These are phyloP conservation scores for Fistulinella prunicolor DNA, from an alignment of 768 basidiomycete species.

Conservation along the genomic window DNA sequence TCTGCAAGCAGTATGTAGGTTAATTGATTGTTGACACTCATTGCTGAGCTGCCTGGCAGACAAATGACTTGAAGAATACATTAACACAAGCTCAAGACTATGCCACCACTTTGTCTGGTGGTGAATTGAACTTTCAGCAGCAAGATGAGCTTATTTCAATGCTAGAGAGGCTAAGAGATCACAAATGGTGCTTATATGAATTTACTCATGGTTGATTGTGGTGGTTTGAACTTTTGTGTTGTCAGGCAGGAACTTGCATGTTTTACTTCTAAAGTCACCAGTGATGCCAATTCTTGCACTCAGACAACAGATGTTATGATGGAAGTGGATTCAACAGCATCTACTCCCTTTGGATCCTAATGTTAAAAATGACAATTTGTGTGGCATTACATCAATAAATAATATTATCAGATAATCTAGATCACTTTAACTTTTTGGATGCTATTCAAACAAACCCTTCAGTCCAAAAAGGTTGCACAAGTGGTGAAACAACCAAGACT, in stretches of 20 bases:
- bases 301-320: slow-evolving; percentile 40
- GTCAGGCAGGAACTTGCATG: slow-evolving; percentile 53
- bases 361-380: no score
- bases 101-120: slow-evolving; percentile 61
- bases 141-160: slow-evolving; percentile 71
- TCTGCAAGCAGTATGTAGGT: slow-evolving; percentile 55
- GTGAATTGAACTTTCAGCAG: slow-evolving; percentile 64
- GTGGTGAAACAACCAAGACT: no score
- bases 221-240: neutral
- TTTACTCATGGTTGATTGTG: no score
- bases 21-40: neutral
- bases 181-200: slow-evolving; percentile 52
- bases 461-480: no score
- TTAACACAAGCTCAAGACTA: slow-evolving; percentile 59
- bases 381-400: no score
- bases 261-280: slow-evolving; percentile 46
- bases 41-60: slow-evolving; percentile 40
- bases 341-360: slow-evolving; percentile 54
- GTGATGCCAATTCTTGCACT: slow-evolving; percentile 28
- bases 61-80: slow-evolving; percentile 64
- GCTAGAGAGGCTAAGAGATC: slow-evolving; percentile 59
- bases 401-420: no score
- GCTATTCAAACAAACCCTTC: no score
- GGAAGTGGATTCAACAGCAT: slow-evolving; percentile 75
- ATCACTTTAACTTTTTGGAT: no score